phyloP scores from a whole-genome alignment of 495 filamentous ascomycete species.

The Hypoxylon fragiforme region DNA sequence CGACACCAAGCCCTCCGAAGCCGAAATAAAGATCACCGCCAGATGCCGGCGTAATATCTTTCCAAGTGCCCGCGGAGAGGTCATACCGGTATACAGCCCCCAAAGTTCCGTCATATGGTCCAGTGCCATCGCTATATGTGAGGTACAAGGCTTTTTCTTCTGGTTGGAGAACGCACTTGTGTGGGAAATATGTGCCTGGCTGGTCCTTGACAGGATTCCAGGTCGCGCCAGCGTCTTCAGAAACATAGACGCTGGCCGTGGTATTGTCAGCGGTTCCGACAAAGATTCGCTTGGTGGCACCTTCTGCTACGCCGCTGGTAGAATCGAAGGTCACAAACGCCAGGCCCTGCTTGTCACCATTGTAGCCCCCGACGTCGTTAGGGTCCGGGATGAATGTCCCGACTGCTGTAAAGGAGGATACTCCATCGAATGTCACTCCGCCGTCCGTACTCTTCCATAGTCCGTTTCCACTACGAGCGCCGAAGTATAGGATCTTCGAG shows the following conservation, averaged over 20 bases:
- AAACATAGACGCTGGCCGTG: conserved; percentile 56
- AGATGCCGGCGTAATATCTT: conserved; percentile 56
- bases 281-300: conserved; percentile 61
- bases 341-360: conserved; percentile 55
- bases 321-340: conserved; percentile 60
- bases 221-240: conserved; percentile 56
- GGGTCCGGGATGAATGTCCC: conserved; percentile 54
- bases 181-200: conserved; percentile 55
- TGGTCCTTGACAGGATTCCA: conserved; percentile 55
- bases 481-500: conserved; percentile 59
- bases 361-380: conserved; percentile 48
- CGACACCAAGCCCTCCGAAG: conserved; percentile 59
- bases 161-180: conserved; percentile 58
- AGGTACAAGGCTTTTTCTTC: conserved; percentile 59
- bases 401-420: conserved; percentile 57
- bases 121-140: conserved; percentile 58
- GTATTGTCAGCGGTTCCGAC: conserved; percentile 59
- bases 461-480: conserved; percentile 63
- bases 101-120: conserved; percentile 57
- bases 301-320: conserved; percentile 48
- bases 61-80: conserved; percentile 52
- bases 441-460: conserved; percentile 64
- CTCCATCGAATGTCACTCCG: conserved; percentile 60
- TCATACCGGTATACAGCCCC: conserved; percentile 59
- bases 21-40: conserved; percentile 51